Evolutionary conservation across 2,329 filamentous ascomycete species (phyloP).

Genomic region (Arthrobotrys entomopaga): DNA sequence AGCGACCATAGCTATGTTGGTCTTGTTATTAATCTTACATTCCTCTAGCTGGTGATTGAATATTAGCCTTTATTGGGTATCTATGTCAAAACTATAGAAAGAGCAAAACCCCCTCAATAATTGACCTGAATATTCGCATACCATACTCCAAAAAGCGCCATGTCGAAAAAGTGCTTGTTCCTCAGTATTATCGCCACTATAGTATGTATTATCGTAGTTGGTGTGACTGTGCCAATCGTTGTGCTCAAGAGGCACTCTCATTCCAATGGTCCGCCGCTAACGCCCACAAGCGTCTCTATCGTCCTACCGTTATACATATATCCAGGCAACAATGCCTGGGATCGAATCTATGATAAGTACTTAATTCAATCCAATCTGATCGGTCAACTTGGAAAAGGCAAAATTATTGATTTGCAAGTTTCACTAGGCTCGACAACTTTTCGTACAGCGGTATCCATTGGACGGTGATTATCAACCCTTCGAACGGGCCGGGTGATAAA

Average conservation of each 20-base stretch:
- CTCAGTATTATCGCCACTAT: constrained; percentile 16
- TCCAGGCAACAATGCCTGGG: constrained; percentile 11
- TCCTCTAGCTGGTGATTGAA: neutral
- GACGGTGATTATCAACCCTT: constrained; percentile 35
- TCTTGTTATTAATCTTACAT: neutral
- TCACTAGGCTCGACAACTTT: constrained; percentile 24
- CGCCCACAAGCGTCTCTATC: constrained; percentile 25
- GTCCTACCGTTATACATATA: constrained; percentile 33
- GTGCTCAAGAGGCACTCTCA: constrained; percentile 17
- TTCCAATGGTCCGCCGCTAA: constrained; percentile 12
- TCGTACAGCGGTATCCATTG: constrained; percentile 34
- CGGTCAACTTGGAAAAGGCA: neutral
- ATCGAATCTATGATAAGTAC: constrained; percentile 31
- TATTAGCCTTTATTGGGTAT: neutral
- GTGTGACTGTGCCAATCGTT: constrained; percentile 21
- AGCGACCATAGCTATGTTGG: no score
- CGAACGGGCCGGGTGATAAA: constrained; percentile 18
- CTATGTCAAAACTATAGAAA: no score
- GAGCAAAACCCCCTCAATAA: no score
- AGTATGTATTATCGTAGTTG: constrained; percentile 22
- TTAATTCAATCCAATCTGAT: neutral
- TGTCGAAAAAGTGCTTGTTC: constrained; percentile 25
- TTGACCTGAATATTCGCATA: neutral
- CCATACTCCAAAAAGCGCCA: neutral
- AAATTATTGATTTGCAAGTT: neutral